phyloP scores from a whole-genome alignment of 2,329 filamentous ascomycete genomes.

The Monilinia laxa region DNA sequence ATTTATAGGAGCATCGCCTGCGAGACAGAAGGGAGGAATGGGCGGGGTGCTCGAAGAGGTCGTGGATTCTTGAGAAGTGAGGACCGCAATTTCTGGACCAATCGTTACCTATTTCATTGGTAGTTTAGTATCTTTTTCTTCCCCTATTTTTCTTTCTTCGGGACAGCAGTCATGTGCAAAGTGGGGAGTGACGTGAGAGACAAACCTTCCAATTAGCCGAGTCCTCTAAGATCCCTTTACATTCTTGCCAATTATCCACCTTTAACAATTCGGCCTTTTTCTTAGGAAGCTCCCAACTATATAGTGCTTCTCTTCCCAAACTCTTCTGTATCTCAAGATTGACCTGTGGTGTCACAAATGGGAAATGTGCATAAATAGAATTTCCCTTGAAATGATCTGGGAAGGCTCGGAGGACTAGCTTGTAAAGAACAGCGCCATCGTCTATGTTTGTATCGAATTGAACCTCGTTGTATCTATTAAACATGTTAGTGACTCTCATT shows the following conservation, averaged over 20 bases:
- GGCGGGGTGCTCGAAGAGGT: background rate
- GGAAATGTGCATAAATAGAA: constrained; percentile 70
- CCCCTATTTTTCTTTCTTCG: background rate
- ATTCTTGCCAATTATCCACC: constrained; percentile 1
- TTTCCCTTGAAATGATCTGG: constrained; percentile 73
- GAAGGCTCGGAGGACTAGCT: constrained; percentile 74
- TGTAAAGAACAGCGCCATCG: constrained; percentile 80
- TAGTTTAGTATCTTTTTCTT: background rate
- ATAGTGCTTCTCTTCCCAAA: constrained; percentile 45
- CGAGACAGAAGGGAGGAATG: constrained; percentile 3
- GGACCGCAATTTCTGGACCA: background rate
- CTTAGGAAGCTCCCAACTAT: constrained; percentile 35
- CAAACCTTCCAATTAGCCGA: constrained; percentile 20
- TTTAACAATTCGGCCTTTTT: constrained; percentile 13
- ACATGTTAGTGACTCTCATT: background rate
- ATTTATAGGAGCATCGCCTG: constrained; percentile 13
- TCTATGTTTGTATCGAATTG: constrained; percentile 51
- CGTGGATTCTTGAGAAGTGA: constrained; percentile 1
- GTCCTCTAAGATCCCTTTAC: constrained; percentile 29
- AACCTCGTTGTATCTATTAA: constrained; percentile 15
- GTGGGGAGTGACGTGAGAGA: background rate
- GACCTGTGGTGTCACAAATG: constrained; percentile 64
- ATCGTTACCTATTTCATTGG: constrained; percentile 4
- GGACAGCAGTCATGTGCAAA: background rate
- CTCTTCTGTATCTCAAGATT: constrained; percentile 67